These are phyloP conservation scores for Carpinus fangiana DNA, from an alignment of 306 rosid species.

Conservation along the genomic window DNA sequence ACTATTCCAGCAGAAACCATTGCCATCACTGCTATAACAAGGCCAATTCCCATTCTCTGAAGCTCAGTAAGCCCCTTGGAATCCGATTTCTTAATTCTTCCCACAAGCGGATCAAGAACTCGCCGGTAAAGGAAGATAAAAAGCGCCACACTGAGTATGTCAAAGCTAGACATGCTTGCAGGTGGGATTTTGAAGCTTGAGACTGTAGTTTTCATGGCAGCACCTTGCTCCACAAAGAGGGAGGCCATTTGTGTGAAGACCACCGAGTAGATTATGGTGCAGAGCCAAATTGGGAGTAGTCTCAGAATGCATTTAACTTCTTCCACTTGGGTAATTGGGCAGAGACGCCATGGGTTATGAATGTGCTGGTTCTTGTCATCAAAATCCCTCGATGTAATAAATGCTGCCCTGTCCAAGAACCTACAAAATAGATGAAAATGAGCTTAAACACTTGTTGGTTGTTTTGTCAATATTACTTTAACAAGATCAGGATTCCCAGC, in stretches of 20 bases:
- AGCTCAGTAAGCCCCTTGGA: constrained; percentile 84
- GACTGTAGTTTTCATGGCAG: constrained; percentile 83
- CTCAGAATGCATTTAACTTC: constrained; percentile 95
- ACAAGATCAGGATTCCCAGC: not conserved
- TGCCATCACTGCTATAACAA: constrained; percentile 85
- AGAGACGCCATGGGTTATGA: constrained; percentile 72
- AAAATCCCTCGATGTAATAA: constrained; percentile 72
- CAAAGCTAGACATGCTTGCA: constrained; percentile 99
- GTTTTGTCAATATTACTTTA: not conserved
- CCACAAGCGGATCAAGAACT: constrained; percentile 77
- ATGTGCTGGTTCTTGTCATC: constrained; percentile 43
- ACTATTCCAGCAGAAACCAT: constrained; percentile 96
- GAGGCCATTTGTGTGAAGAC: constrained; percentile 99
- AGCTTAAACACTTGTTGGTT: not conserved
- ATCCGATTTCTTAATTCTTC: constrained; percentile 61
- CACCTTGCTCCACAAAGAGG: constrained; percentile 98
- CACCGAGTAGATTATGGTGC: constrained; percentile 95
- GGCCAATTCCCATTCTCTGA: constrained; percentile 97
- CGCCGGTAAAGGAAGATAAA: constrained; percentile 90
- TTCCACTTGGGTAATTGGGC: constrained; percentile 90
- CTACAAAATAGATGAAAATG: constrained; percentile 38
- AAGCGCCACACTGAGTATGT: constrained; percentile 79
- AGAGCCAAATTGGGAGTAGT: constrained; percentile 96
- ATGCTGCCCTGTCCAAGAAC: constrained; percentile 94
- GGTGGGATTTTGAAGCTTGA: constrained; percentile 80